Base-by-base conservation (phyloP, 75 land plant species). In the Sequoia sempervirens region DNA sequence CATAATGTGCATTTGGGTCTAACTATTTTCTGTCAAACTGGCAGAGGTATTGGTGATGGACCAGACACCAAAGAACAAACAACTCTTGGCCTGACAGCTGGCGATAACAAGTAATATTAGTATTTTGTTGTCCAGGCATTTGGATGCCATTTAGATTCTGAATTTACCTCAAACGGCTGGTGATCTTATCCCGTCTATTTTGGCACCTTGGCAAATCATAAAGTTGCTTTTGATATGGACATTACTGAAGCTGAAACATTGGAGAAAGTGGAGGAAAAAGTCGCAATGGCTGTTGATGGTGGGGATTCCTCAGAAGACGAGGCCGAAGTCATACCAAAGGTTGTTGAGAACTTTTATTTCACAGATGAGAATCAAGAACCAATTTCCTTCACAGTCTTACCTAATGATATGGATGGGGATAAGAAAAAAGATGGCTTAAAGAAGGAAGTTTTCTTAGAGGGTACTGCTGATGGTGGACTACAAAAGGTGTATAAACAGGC, bases 241-340 rank as follows among this genome's bases (percentile, higher is more conserved):
- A 41, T 75, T 38, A 20, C 8, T 13, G 18, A 75, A 40, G 17
- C 37, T 8, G 26, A 75, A 15, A 23, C 26, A 40, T 7, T 18
- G 9, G 14, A 75, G 37, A 40, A n/a, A 40, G 79, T 1, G 43
- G 26, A 75, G 43, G 41, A 75, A 30, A 32, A 70, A 30, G 15
- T 40, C 41, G 79, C 26, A 75, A 23, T 40, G 36, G 79, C 43
- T 23, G 45, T 40, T 41, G 46, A 75, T 75, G 36, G 18, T 36
- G 75, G 75, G 20, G 37, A 74, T 74, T 89, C 85, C 18, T 91
- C 87, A 6, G 94, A 90, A 58, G 90, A 89, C 41, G 92, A 92
- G 79, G 89, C 38, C 6, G 82, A 23, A 30, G 32, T 84, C 34
- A 75, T 74, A 28, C 79, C 69, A 12, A 23, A 69, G 56, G 46